phyloP scores from a whole-genome alignment of 139 green algal genomes.

The Coccomyxa sp. region DNA sequence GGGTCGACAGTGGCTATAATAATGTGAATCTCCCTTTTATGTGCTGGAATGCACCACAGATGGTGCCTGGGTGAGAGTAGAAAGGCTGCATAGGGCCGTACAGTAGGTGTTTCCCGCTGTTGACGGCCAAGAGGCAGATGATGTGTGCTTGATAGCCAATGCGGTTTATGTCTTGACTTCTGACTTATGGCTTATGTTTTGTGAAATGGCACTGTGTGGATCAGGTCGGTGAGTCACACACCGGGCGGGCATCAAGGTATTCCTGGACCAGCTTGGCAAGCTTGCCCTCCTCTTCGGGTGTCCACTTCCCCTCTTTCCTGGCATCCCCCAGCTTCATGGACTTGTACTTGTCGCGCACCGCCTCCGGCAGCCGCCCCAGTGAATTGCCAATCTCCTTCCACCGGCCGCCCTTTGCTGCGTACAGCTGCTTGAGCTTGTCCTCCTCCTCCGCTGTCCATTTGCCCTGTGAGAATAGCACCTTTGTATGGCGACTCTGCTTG shows the following conservation, averaged over 20 bases:
- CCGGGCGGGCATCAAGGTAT: not conserved
- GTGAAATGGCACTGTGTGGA: not conserved
- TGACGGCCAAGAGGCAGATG: not conserved
- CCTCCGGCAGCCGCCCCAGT: conserved; percentile 43
- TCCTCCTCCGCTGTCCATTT: conserved; percentile 54
- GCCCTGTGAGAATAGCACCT: conserved; percentile 31
- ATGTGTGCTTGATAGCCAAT: not conserved
- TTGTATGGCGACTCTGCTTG: not conserved
- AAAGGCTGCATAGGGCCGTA: no score
- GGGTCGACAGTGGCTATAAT: no score
- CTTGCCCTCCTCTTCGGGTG: conserved; percentile 28
- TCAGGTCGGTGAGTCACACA: not conserved
- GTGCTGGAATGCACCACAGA: no score
- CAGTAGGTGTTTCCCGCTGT: not conserved
- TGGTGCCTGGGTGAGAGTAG: no score
- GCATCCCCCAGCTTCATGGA: conserved; percentile 18
- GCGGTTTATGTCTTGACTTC: not conserved
- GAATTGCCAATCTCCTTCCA: conserved; percentile 54
- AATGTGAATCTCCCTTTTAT: no score
- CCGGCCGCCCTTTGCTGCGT: conserved; percentile 33
- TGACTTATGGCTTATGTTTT: no score
- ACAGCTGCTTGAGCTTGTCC: conserved; percentile 39
- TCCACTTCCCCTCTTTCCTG: conserved; percentile 20
- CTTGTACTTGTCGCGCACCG: conserved; percentile 50
- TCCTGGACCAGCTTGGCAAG: conserved; percentile 25